These are phyloP conservation scores for Aspergillus uvarum DNA, from an alignment of 2,329 filamentous ascomycete species.

Conservation along the genomic window DNA sequence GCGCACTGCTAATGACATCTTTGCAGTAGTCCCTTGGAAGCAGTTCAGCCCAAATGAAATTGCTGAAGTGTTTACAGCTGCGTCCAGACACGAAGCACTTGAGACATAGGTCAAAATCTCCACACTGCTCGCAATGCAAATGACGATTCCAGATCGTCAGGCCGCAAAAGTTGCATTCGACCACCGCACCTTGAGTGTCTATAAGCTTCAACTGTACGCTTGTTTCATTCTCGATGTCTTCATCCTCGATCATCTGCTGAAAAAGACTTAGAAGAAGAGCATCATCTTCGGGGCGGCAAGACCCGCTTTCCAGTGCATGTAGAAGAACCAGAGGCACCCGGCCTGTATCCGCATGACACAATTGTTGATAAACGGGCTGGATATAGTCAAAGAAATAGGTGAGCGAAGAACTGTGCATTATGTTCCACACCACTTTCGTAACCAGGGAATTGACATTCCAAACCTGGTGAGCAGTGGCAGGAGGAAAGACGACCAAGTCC, in stretches of 20 bases:
- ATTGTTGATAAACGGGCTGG: slow-evolving; percentile 35
- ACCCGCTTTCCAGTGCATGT: slow-evolving; percentile 19
- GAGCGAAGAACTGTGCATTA: slow-evolving; percentile 36
- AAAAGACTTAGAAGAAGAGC: slow-evolving; percentile 31
- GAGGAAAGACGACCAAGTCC: slow-evolving; percentile 38
- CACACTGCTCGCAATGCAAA: slow-evolving; percentile 37
- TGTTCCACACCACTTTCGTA: slow-evolving; percentile 40
- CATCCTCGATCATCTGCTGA: slow-evolving; percentile 33
- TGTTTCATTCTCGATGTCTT: slow-evolving; percentile 26
- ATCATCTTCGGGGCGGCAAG: slow-evolving; percentile 21
- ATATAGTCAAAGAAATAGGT: slow-evolving; percentile 36
- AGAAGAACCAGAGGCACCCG: slow-evolving; percentile 31
- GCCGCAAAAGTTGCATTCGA: slow-evolving; percentile 40
- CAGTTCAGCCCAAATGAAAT: slow-evolving; percentile 37
- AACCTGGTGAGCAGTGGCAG: slow-evolving; percentile 39
- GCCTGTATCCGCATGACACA: slow-evolving; percentile 36
- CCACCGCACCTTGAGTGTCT: slow-evolving; percentile 31
- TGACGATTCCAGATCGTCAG: slow-evolving; percentile 42
- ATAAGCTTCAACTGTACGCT: slow-evolving; percentile 27
- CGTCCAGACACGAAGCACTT: slow-evolving; percentile 37
- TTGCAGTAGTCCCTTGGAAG: slow-evolving; percentile 30
- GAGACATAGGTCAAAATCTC: slow-evolving; percentile 39
- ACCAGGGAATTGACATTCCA: slow-evolving; percentile 37
- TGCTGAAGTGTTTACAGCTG: slow-evolving; percentile 34
- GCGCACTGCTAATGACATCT: slow-evolving; percentile 17